Base-by-base conservation (phyloP, 2,329 filamentous ascomycete genomes). In the Hirsutella minnesotensis region DNA sequence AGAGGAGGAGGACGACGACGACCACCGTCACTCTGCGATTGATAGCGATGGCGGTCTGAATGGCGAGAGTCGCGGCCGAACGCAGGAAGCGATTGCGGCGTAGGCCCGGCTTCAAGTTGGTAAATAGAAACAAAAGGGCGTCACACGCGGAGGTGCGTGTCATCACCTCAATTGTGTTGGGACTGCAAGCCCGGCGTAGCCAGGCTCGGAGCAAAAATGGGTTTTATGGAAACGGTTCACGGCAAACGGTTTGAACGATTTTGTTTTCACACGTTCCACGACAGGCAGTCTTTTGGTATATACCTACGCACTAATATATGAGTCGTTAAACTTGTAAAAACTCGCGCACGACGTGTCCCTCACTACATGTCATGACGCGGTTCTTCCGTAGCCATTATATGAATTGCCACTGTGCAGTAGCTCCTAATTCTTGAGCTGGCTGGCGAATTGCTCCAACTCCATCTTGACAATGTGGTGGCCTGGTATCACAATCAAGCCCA, bases 401-500 rank as follows among this genome's bases (percentile, higher is more conserved):
- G n/a, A 18, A n/a, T 18, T 8, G n/a, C 13, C 9, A 16, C 15
- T 16, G 5, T 9, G 16, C 12, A 9, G 15, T 16, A 16, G 15
- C 5, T 9, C 16, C 18, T n/a, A 18, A 16, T 33, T 48, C 47
- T 47, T 62, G 41, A 69, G 54, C 55, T 79, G 75, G 47, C 77
- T 80, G 2, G 64, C 62, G 56, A 81, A 82, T 49, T 90, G 82
- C 58, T 96, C 88, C 38, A 92, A 70, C 61, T 95, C 89, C 54
- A 98, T 87, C 67, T 83, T 90, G 46, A 73, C 79, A 51, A 98
- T 86, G 58, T 94, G 79, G 51, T 83, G 70, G 0, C 90, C 89
- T 0, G 92, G 92, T 4, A 98, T 78, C 20, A 95, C 89, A 3
- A 98, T 80, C 21, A 96, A 66, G 0, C 92, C 92, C 19, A 98